Percentiles rank a stretch among this genome's conserved stretches.
Conservation (phyloP, 306 rosid species). For the Medicago lupulina region DNA sequence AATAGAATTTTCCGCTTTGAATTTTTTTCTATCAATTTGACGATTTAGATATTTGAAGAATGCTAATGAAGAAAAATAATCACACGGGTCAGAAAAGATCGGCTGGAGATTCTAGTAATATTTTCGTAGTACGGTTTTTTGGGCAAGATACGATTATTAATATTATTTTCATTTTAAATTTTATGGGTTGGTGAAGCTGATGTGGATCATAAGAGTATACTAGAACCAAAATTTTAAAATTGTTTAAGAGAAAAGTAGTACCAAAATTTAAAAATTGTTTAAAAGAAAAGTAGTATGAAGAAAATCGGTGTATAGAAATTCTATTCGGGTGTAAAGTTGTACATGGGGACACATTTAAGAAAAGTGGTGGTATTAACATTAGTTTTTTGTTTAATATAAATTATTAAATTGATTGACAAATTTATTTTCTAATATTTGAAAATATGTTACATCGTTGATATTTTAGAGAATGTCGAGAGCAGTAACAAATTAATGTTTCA, state of each 20-base stretch:
- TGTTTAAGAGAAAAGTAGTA: slow-evolving; percentile 18
- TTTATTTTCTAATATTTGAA: too few species aligned
- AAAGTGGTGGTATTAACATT: slow-evolving; percentile 4
- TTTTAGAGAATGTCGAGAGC: too few species aligned
- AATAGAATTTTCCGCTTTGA: too few species aligned
- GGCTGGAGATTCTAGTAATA: neutral
- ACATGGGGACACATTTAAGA: neutral
- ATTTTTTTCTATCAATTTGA: too few species aligned
- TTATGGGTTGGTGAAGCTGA: slow-evolving; percentile 17
- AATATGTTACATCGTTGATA: too few species aligned
- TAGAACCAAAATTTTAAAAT: neutral
- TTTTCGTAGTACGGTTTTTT: neutral
- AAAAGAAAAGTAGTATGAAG: slow-evolving; percentile 19
- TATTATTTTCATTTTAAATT: slow-evolving; percentile 10
- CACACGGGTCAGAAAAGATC: slow-evolving; percentile 20
- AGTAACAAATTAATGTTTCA: too few species aligned
- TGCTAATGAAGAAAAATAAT: slow-evolving; percentile 3
- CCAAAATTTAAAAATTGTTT: neutral
- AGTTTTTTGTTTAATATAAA: too few species aligned
- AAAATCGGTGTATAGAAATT: slow-evolving; percentile 21
- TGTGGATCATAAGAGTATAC: neutral
- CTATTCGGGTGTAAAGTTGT: neutral
- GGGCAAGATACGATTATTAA: neutral
- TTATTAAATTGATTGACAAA: too few species aligned
- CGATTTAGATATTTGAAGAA: too few species aligned